These are phyloP conservation scores for Diophrys sp. DNA, from an alignment of 73 alveolate species.

Conservation along the genomic window DNA sequence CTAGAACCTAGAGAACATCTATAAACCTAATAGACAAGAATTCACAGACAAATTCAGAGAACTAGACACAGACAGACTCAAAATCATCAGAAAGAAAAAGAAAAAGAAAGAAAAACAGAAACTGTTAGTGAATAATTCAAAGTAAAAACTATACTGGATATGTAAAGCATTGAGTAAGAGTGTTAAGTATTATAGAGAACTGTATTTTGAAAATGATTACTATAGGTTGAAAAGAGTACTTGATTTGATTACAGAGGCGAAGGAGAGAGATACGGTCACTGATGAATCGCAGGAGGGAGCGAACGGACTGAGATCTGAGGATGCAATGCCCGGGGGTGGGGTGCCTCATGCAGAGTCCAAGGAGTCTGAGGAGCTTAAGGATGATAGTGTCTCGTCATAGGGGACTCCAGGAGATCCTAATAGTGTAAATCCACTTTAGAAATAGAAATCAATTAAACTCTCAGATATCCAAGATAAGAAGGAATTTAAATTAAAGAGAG, in stretches of 20 bases:
- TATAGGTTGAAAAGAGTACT: slow-evolving; percentile 41
- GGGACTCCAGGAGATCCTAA: no score
- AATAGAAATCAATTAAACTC: background rate
- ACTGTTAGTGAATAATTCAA: slow-evolving; percentile 15
- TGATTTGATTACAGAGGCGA: slow-evolving; percentile 15
- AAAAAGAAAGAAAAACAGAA: slow-evolving; percentile 39
- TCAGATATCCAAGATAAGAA: background rate
- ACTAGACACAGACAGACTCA: slow-evolving; percentile 48
- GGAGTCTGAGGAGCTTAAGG: slow-evolving; percentile 3
- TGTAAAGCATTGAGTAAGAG: slow-evolving; percentile 23
- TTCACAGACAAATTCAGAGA: slow-evolving; percentile 27
- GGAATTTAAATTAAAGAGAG: background rate
- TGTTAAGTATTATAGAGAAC: slow-evolving; percentile 35
- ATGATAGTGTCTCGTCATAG: no score
- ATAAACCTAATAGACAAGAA: slow-evolving; percentile 16
- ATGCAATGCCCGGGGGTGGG: background rate
- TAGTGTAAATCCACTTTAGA: no score
- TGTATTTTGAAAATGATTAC: slow-evolving; percentile 59
- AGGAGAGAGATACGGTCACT: background rate
- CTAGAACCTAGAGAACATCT: slow-evolving; percentile 35
- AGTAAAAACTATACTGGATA: slow-evolving; percentile 18
- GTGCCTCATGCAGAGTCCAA: background rate
- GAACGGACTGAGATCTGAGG: background rate
- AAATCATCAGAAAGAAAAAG: slow-evolving; percentile 44
- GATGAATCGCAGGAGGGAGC: background rate